Base-by-base conservation (phyloP, 495 filamentous ascomycete genomes). In the Recurvomyces mirabilis region DNA sequence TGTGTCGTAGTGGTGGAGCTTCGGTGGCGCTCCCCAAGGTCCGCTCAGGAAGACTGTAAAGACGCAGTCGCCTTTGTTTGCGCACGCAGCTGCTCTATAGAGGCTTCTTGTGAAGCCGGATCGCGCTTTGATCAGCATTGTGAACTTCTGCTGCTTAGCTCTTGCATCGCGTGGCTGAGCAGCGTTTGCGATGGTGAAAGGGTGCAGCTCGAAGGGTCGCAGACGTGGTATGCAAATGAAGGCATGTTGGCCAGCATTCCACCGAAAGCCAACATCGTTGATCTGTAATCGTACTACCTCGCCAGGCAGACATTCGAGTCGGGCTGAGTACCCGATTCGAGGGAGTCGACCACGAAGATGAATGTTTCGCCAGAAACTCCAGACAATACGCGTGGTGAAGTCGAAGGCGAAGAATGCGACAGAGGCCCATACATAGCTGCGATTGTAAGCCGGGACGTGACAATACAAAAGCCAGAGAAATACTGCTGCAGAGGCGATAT, bases 1-100 rank as follows among this genome's bases (percentile, higher is more conserved):
- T 41, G 65, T 77, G 38, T 79, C 75, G 50, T 77, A 78, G 35
- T 75, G 71, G 9, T 58, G 61, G 3, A 74, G 55, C 0, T 47
- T 26, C n/a, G 49, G 69, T 21, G 49, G 43, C 36, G 25, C 21
- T 13, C 49, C 49, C 43, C 44, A 52, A 2, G 49, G 49, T 5
- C 49, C 49, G 17, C 35, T 48, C 21, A 52, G 25, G 15, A 52
- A 39, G 4, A 25, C 44, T 13, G 43, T 30, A 30, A 42, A 52
- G 2, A 22, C 31, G 3, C 44, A 30, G 25, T 12, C 22, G 15
- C 3, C 21, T 4, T 7, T 18, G 6, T 25, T 4, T 6, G 13
- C 13, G 9, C 24, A 24, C 14, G 19, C 5, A 10, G 49, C 49
- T 17, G 49, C 49, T 18, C 32, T 3, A 22, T 42, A 30, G 1